Evolutionary conservation across 208 protist species (phyloP), one percentile per base, ranked within the genome.

Genomic region (Wallacemonas rigidus): DNA sequence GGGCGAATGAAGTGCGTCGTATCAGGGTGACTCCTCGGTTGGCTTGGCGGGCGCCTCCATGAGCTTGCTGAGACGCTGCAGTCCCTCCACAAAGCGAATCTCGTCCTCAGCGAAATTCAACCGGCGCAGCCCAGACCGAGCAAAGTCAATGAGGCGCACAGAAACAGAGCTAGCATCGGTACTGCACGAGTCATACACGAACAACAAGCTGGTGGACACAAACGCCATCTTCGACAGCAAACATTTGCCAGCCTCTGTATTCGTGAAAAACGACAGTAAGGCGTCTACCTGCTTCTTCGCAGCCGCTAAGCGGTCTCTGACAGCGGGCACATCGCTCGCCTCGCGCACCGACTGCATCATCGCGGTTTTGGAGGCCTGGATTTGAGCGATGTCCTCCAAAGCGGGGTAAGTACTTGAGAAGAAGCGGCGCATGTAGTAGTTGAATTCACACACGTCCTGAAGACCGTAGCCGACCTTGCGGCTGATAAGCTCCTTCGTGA

Each of bases 71-170:
- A 69, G 60, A 9, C 43, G 38, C 47, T 83, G 67, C 40, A 94
- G 76, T 2, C 89, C 89, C 58, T 83, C 72, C 2, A 90, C 43
- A 79, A 94, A 92, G 44, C 89, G 85, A 8, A 91, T 38, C 40
- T 77, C 80, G 36, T 74, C 56, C 47, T 95, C 90, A 57, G 77
- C 53, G 69, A 87, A 95, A 74, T 92, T 90, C 17, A 95, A 70
- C 7, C 79, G 70, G 0, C 90, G 82, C 57, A 72, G 80, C 39
- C 85, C 75, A 53, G 79, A 91, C 14, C 85, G 87, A 15, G 80
- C 76, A 65, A 89, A 90, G 67, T 95, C 90, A 69, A 95, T 95
- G 64, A 95, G 61, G 26, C 80, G 79, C 8, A 91, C 78, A 2
- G 41, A 48, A 17, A 54, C 55, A 39, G 43, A 11, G 61, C 39